Percentiles rank a stretch among this genome's conserved stretches.
These are phyloP conservation scores for Platanthera guangdongensis DNA, from an alignment of 106 monocot species.

Conservation along the genomic window DNA sequence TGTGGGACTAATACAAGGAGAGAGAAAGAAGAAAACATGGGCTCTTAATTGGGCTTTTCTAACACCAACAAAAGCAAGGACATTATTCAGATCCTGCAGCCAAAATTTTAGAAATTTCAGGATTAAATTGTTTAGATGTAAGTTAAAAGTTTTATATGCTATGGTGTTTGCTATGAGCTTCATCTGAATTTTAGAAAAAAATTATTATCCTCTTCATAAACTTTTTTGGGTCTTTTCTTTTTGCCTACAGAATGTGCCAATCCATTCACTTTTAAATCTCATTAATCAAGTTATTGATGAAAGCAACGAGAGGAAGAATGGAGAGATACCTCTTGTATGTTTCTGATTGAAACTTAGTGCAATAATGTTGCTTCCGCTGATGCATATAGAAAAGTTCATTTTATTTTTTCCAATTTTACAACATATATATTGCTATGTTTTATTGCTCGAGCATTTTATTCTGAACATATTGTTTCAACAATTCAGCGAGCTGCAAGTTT, in stretches of 20 bases:
- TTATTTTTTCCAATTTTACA: neutral
- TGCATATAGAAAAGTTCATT: neutral
- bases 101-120: conserved; percentile 77
- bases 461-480: neutral
- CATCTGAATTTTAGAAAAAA: neutral
- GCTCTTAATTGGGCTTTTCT: too few relatives aligned
- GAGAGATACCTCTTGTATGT: conserved; percentile 91
- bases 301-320: conserved; percentile 82
- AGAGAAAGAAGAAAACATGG: too few relatives aligned
- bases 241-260: conserved; percentile 66
- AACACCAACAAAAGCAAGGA: conserved; percentile 56
- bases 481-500: conserved; percentile 64
- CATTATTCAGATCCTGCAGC: conserved; percentile 62
- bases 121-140: conserved; percentile 83
- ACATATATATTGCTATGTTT: neutral
- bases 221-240: neutral
- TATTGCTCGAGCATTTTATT: conserved; percentile 3
- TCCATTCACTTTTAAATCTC: conserved; percentile 66
- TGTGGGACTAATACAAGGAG: too few relatives aligned
- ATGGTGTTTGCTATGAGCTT: neutral
- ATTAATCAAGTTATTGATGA: conserved; percentile 81
- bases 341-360: conserved; percentile 9
- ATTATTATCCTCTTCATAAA: neutral
- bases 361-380: neutral
- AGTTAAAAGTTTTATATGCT: conserved; percentile 14